Evolutionary conservation across 306 rosid species (phyloP).

Genomic region (Gastrolobium bilobum): DNA sequence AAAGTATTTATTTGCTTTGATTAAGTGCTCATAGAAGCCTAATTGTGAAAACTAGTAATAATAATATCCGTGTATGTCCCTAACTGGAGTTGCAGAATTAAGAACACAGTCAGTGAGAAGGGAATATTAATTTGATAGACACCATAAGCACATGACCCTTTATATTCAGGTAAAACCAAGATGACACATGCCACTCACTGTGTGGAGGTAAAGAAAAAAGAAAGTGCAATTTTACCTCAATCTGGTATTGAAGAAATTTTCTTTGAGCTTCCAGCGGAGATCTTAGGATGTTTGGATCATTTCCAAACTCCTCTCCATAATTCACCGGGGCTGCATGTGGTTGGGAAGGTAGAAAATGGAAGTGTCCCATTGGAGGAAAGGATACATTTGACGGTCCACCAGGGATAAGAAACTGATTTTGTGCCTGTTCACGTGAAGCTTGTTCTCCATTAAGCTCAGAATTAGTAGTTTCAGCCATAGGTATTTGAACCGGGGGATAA

Average conservation of each 20-base stretch:
- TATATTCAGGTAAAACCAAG: conserved; percentile 27
- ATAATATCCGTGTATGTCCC: conserved; percentile 1
- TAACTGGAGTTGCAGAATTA: neutral
- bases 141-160: neutral
- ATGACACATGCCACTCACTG: conserved; percentile 27
- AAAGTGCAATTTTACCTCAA: conserved; percentile 65
- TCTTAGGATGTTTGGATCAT: conserved; percentile 55
- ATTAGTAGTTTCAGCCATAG: conserved; percentile 51
- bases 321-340: conserved; percentile 46
- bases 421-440: conserved; percentile 58
- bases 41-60: conserved; percentile 16
- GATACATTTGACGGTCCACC: conserved; percentile 65
- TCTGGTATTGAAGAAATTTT: conserved; percentile 67
- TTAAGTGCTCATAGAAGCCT: conserved; percentile 33
- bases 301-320: conserved; percentile 57
- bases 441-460: conserved; percentile 59
- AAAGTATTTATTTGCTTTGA: neutral
- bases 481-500: conserved; percentile 62
- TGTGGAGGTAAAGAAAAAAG: conserved; percentile 5
- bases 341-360: conserved; percentile 62
- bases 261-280: conserved; percentile 70
- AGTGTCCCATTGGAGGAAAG: conserved; percentile 58
- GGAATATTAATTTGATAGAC: conserved; percentile 22
- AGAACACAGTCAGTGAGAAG: conserved; percentile 27
- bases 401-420: conserved; percentile 52